These are phyloP conservation scores for Acorus gramineus DNA, from an alignment of 106 monocot species.

Conservation along the genomic window DNA sequence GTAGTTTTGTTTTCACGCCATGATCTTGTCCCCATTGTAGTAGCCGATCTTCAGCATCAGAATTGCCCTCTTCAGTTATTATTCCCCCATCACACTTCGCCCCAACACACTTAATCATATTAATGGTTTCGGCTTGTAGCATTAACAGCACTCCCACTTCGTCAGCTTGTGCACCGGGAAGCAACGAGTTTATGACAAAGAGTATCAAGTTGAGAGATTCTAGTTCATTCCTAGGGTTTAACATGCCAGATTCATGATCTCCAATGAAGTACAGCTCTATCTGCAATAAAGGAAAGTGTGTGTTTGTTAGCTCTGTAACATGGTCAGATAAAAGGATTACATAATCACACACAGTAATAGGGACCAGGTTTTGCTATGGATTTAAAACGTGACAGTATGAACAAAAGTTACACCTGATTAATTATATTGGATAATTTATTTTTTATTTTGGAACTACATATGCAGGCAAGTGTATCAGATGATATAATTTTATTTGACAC, in stretches of 20 bases:
- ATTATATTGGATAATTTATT: not conserved
- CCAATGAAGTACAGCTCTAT: constrained; percentile 77
- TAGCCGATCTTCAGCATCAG: constrained; percentile 35
- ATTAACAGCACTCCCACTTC: constrained; percentile 25
- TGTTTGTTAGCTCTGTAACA: no score
- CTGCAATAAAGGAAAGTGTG: constrained; percentile 19
- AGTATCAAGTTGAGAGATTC: constrained; percentile 63
- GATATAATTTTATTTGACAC: not conserved
- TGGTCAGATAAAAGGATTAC: not conserved
- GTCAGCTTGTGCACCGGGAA: constrained; percentile 7
- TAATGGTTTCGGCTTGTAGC: constrained; percentile 23
- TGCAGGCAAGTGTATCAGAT: not conserved
- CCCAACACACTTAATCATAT: constrained; percentile 27
- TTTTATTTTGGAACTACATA: not conserved
- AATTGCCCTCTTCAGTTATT: constrained; percentile 11
- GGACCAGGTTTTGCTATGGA: no score
- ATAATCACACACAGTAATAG: not conserved
- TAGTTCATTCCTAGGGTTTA: constrained; percentile 79
- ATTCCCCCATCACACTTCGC: constrained; percentile 11
- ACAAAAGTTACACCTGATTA: not conserved
- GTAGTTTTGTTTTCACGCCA: constrained; percentile 61
- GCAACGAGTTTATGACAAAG: constrained; percentile 16
- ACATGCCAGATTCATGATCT: constrained; percentile 58
- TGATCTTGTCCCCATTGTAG: constrained; percentile 57
- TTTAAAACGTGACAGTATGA: not conserved